Evolutionary conservation across 2,329 filamentous ascomycete species (phyloP), one percentile per base, ranked within the genome.

Genomic region (Colletotrichum sp.): DNA sequence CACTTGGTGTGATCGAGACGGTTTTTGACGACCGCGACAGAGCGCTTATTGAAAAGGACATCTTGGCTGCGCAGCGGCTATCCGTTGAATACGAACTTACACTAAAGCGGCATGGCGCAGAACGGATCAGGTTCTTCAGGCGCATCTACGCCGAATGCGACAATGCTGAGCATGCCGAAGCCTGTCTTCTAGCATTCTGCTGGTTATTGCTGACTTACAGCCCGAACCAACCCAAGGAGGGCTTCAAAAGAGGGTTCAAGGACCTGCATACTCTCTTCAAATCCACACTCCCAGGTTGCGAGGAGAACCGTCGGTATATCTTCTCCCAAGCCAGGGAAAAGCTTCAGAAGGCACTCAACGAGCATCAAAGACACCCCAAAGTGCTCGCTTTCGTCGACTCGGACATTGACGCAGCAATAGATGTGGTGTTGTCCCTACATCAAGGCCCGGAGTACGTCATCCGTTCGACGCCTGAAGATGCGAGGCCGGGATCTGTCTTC

Each of bases 1-100:
- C 7, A 0, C 55, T 58, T 18, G 55, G 55, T 1, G 7, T 2
- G 55, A 58, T 28, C 13, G 55, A 58, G 55, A 0, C 0, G 0
- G 24, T 58, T 10, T 58, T 58, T 18, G 55, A 58, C 24, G 55
- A 58, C 26, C 14, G 14, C 55, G 55, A 0, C 3, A 58, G 55
- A 18, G 55, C 55, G 10, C 55, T 58, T 1, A 28, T 58, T 18
- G 21, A 58, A 1, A 58, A 58, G 7, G 55, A 58, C 0, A 28
- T 58, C 3, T 1, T 28, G 26, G 55, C 24, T 18, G 24, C 8
- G 1, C 55, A 58, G 24, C 24, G 55, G 16, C 21, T 0, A 0
- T 58, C 24, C 16, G 24, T 58, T 58, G 24, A 58, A 58, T 58
- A 58, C 3, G 55, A 58, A 28, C 55, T 58, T 0, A 1, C 55